Conservation (phyloP, 1,139 yeast species). For the Saccharomyces hybrid region DNA sequence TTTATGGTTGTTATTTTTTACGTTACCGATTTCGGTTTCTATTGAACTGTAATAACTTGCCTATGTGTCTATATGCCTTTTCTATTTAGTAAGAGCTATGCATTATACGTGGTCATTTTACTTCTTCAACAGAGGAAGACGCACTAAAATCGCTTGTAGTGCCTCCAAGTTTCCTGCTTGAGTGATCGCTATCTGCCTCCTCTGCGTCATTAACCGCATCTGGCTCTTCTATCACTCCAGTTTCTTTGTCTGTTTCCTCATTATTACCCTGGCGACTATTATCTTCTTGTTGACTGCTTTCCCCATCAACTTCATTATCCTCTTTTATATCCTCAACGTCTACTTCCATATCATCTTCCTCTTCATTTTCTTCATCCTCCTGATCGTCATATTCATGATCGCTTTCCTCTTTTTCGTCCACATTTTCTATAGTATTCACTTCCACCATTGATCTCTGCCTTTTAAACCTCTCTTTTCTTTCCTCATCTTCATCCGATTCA, state of each 20-base stretch:
- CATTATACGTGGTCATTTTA: not conserved
- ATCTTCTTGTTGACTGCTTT: not conserved
- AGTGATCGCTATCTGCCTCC: not conserved
- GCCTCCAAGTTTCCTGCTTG: not conserved
- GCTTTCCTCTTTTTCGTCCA: not conserved
- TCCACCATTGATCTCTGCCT: not conserved
- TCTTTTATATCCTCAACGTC: slow-evolving; percentile 2
- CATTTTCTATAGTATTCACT: not conserved
- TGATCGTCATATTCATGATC: not conserved
- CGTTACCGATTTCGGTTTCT: not conserved
- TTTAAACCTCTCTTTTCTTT: not conserved
- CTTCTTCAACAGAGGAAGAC: not conserved
- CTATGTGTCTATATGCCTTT: not conserved
- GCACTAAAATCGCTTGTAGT: slow-evolving; percentile 1
- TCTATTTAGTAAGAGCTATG: not conserved
- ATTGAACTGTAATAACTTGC: not conserved
- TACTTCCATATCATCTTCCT: slow-evolving; percentile 1
- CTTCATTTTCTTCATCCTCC: slow-evolving; percentile 1
- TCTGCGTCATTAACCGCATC: not conserved
- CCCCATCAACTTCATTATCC: not conserved
- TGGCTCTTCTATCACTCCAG: not conserved
- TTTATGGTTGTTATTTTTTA: not conserved
- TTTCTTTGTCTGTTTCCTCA: not conserved
- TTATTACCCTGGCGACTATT: not conserved
- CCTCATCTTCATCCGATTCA: slow-evolving; percentile 1